phyloP scores from a whole-genome alignment of 108 stramenopile genomes.

The Skeletonema menzelii region DNA sequence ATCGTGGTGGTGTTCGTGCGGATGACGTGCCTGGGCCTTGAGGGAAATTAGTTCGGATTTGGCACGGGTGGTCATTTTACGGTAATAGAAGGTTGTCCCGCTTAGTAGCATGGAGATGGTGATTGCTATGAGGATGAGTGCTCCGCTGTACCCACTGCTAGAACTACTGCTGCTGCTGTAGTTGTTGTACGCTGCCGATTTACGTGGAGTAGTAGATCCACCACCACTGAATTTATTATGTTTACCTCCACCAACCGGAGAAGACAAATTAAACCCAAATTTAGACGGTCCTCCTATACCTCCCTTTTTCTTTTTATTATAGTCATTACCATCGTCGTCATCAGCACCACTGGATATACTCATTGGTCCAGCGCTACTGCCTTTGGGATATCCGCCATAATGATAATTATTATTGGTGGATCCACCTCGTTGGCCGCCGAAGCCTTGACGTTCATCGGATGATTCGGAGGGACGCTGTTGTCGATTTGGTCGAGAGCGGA shows the following conservation, averaged over 20 bases:
- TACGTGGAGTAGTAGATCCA: neutral
- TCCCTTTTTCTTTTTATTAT: neutral
- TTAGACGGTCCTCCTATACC: neutral
- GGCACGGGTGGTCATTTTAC: neutral
- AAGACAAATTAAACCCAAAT: neutral
- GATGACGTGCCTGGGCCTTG: neutral
- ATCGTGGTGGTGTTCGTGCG: neutral
- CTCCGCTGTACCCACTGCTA: neutral
- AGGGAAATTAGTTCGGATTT: neutral
- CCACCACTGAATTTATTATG: neutral
- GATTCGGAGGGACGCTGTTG: constrained; percentile 8
- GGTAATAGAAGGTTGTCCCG: neutral
- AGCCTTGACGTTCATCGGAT: constrained; percentile 5
- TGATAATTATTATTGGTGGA: neutral
- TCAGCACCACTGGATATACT: constrained; percentile 6
- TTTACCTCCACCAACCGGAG: neutral
- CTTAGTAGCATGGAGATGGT: neutral
- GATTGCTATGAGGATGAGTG: neutral
- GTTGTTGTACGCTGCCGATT: neutral
- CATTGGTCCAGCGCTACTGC: neutral
- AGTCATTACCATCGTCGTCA: neutral
- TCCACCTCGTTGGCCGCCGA: neutral
- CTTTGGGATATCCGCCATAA: constrained; percentile 1
- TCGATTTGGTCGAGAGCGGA: constrained; percentile 6
- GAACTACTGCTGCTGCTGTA: neutral